Base-by-base conservation (phyloP, 495 filamentous ascomycete genomes). In the Parachaetomium inaequale region DNA sequence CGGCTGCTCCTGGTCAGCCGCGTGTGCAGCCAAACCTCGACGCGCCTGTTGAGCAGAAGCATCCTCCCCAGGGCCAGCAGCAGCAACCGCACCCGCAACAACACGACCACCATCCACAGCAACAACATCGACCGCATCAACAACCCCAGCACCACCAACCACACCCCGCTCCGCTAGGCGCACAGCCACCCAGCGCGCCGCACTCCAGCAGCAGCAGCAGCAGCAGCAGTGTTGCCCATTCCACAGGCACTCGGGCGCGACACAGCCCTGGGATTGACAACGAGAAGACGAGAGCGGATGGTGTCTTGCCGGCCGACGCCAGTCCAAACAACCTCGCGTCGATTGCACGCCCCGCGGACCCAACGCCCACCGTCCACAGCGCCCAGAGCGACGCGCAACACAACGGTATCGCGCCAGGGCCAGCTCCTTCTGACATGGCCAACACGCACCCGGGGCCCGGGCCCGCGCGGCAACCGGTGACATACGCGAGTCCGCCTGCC, bases 401-500 rank as follows among this genome's bases (percentile, higher is more conserved):
- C 66, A 70, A 66, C 65, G 63, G 66, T 60, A 65, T 63, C 61
- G 47, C 61, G 63, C 60, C 66, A 54, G 64, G 61, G 38, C 40
- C 63, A 31, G 19, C 50, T 58, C 61, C 61, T 60, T 62, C 68
- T 34, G 73, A 71, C 60, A 83, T 83, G 80, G 82, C 82, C 63
- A 78, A 81, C 65, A 56, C 74, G 23, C 74, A 76, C 49, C 80
- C 76, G 59, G 73, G 72, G 11, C 66, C 70, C 3, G 77, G 79
- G 34, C 75, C 74, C 40, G 66, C 74, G 49, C 79, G 80, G 66
- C 80, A 79, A 63, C 74, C 78, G 21, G 70, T 78, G 55, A 78
- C 76, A 67, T 87, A 87, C 67, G 78, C 83, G 60, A 81, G 78
- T 59, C 77, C 81, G 49, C 76, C 82, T 46, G 74, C 77, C 23